Evolutionary conservation across 805 yeast genomes (phyloP), one percentile per base, ranked within the genome.

Genomic region (Priceomyces fermenticarens): DNA sequence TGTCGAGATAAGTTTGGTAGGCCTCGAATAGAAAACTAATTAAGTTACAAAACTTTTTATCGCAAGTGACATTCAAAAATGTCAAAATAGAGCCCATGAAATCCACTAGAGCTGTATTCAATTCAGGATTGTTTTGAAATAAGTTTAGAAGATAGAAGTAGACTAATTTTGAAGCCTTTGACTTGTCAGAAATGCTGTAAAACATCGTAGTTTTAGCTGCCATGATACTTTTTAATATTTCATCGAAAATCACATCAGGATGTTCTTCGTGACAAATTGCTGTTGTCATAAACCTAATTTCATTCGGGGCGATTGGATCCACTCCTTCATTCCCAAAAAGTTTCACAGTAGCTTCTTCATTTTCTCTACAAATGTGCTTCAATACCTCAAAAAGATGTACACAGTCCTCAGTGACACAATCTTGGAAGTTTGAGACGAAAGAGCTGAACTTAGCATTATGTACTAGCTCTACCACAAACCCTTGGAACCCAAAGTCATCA

Each of bases 11-110:
- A 3, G 13, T 26, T 10, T n/a, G 9, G 27, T 39, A 54, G 2
- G 49, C 36, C n/a, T 52, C 49, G 40, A 35, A 45, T 16, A 57
- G 42, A 43, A 46, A 51, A 2, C 44, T 42, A 8, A 52, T 35
- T 3, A 51, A 42, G n/a, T 20, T 12, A 11, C 39, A 10, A 29
- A 50, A 47, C 11, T 41, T 30, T n/a, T 36, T 17, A 30, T 41
- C 42, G 17, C 25, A 35, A 11, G 40, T 33, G 1, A 49, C 12
- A 34, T 51, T 48, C 12, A 47, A 27, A 29, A 44, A 43, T 6
- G 39, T 12, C 4, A 14, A 13, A 10, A 48, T 16, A 16, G 14
- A 34, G 12, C 31, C 33, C 1, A 55, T 35, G 9, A 50, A 20
- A 10, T 38, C 25, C 13, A 51, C 37, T 10, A 55, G 36, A 1